Percentiles rank a stretch among this genome's conserved stretches.
phyloP scores from a whole-genome alignment of 495 filamentous ascomycete genomes.

The Daldinia grandis region DNA sequence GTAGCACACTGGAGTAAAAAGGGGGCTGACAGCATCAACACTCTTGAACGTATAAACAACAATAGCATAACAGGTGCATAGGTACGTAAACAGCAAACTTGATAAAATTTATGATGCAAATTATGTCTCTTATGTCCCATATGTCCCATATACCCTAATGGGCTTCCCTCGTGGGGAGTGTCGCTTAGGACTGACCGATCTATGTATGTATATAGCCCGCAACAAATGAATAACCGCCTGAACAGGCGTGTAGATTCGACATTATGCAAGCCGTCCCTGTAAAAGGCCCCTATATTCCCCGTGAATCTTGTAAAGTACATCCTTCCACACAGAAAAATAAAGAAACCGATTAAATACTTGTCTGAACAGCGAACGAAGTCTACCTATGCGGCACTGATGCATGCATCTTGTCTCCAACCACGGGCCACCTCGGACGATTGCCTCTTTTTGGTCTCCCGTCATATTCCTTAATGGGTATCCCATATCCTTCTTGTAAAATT shows the following conservation, averaged over 20 bases:
- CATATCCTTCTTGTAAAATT: not conserved
- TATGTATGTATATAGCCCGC: constrained; percentile 40
- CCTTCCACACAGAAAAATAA: constrained; percentile 18
- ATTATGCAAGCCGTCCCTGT: constrained; percentile 33
- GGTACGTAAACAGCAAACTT: not conserved
- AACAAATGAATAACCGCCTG: constrained; percentile 36
- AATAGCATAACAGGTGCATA: no score
- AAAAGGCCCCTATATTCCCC: constrained; percentile 25
- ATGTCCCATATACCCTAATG: not conserved
- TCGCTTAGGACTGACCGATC: constrained; percentile 27
- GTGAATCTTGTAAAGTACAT: constrained; percentile 18
- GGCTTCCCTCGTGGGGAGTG: no score
- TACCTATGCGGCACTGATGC: constrained; percentile 23
- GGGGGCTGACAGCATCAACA: not conserved
- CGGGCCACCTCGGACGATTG: constrained; percentile 11
- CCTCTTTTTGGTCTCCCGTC: constrained; percentile 8
- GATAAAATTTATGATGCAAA: constrained; percentile 25
- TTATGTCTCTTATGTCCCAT: constrained; percentile 11
- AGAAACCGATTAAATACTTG: constrained; percentile 29
- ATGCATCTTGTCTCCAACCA: constrained; percentile 13
- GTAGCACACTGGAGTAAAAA: not conserved
- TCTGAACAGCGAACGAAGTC: constrained; percentile 32
- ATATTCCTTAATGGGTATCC: constrained; percentile 10
- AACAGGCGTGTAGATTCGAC: constrained; percentile 24
- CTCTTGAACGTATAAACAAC: not conserved